Base-by-base conservation (phyloP, 1,284 basidiomycete species). In the Salmacisia buchloeana region DNA sequence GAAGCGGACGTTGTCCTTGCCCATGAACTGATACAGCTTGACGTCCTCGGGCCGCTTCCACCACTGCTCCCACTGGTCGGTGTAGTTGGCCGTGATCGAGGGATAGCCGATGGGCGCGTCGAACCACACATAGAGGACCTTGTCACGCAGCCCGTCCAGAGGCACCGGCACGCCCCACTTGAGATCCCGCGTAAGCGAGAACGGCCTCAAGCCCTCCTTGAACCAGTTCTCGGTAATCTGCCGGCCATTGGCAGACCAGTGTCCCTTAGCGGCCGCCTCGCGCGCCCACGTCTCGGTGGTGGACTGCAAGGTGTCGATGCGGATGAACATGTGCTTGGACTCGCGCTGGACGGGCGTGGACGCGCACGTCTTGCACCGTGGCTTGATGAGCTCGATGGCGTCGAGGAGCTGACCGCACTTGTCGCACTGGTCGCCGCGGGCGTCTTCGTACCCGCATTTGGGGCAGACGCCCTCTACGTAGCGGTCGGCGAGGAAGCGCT, bases 401-500 rank as follows among this genome's bases (percentile, higher is more conserved):
- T 85, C 83, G 60, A 96, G 86, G 7, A 94, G 96, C 69, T 92
- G 86, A 45, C 89, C 87, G 78, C 96, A 99, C 65, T 88, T 85
- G 81, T 99, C 96, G 81, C 96, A 99, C 84, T 99, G 96, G 81
- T 99, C 96, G 10, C 96, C 96, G 54, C 96, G 89, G 39, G 94
- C 96, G 72, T 97, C 94, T 58, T 78, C 75, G 66, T 79, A 79
- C 39, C 68, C 68, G 54, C 77, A 79, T 54, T 73, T 73, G n/a
- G 77, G 77, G 65, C 77, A 79, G 38, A 64, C 66, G 25, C 77
- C 77, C 58, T 78, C 74, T 10, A 79, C 77, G 65, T 78, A 79
- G 59, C 77, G 75, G 61, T 79, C 77, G 18, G 77, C 77, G 15
- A 79, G 65, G 69, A 78, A 79, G 38, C 77, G 69, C 35, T 69